Percentiles rank a stretch among this genome's conserved stretches.
Evolutionary conservation across 2,329 filamentous ascomycete genomes (phyloP).

Genomic region (Ceratocystis colombiana): DNA sequence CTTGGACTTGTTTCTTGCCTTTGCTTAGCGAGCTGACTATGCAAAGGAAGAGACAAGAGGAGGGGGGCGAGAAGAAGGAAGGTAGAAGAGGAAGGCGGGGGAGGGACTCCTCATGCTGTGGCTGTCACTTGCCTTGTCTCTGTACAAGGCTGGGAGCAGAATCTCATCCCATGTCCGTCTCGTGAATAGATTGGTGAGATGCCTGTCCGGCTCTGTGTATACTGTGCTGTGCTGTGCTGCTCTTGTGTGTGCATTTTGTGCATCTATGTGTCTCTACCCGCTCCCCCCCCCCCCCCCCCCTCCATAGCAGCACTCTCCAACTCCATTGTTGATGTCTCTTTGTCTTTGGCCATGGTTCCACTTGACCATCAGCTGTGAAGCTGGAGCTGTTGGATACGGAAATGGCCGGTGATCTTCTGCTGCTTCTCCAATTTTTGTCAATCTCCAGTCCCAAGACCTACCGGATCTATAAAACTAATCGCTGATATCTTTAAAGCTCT

Average conservation of each 20-base stretch:
- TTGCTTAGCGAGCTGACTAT: not conserved
- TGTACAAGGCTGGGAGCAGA: conserved; percentile 8
- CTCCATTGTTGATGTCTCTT: too few species aligned
- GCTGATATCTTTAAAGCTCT: conserved; percentile 42
- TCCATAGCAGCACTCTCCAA: not conserved
- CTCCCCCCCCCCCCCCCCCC: too few species aligned
- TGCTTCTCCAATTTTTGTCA: not conserved
- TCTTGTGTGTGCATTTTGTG: not conserved
- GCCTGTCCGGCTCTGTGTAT: not conserved
- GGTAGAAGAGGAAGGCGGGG: not conserved
- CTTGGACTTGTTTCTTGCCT: not conserved
- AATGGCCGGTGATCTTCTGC: not conserved
- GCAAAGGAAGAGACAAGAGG: too few species aligned
- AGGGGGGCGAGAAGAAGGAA: not conserved
- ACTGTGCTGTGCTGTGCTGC: not conserved
- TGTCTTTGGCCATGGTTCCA: not conserved
- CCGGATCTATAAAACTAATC: not conserved
- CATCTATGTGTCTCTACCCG: not conserved
- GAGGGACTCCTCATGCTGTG: not conserved
- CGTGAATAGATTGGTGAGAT: not conserved
- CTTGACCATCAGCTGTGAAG: not conserved
- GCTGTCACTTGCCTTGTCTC: conserved; percentile 5
- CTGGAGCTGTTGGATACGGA: not conserved
- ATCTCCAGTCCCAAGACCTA: not conserved
- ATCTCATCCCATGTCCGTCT: conserved; percentile 11